Base-by-base conservation (phyloP, 2,329 filamentous ascomycete species). In the Pseudocercospora musae region DNA sequence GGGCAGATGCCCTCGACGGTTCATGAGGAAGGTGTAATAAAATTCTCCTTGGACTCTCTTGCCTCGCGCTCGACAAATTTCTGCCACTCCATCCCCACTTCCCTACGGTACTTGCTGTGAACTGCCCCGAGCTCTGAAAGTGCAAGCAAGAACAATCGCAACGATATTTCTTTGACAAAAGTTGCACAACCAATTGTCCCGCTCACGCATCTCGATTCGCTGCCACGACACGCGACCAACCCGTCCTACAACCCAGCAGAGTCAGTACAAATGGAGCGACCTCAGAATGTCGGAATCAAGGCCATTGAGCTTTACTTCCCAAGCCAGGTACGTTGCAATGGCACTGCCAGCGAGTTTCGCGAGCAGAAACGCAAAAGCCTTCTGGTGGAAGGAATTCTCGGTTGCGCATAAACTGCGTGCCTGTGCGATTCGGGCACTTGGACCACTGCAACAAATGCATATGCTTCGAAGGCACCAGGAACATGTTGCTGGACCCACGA, bases 241-340 rank as follows among this genome's bases (percentile, higher is more conserved):
- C 23, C 55, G 37, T 57, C 25, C 58, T 20, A 44, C 54, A 42
- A 54, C 54, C 29, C 42, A 25, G 25, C 52, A 48, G 53, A 49
- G 55, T 18, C 55, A 57, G 49, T 18, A 49, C 53, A 50, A 40
- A 60, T 60, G 56, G 49, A 60, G 44, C 60, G 50, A 61, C 81
- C 81, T 62, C 72, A 78, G 68, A 82, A 82, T 72, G 78, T 83
- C 64, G 81, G 81, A 67, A 82, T 83, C 77, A 82, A 82, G 73
- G 81, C 78, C 77, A 80, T 82, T 72, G 81, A 83, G 78, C 76
- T 83, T 57, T 83, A 83, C 77, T 81, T 83, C 69, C 81, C 81
- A 64, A 81, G 77, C 76, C 80, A 82, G 77, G 80, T 78, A 74
- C 68, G 78, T 75, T 25, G 37, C 50, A 44, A 54, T 40, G 52